Base-by-base conservation (phyloP, 2,329 filamentous ascomycete genomes). In the Ophiostoma tasmaniense region DNA sequence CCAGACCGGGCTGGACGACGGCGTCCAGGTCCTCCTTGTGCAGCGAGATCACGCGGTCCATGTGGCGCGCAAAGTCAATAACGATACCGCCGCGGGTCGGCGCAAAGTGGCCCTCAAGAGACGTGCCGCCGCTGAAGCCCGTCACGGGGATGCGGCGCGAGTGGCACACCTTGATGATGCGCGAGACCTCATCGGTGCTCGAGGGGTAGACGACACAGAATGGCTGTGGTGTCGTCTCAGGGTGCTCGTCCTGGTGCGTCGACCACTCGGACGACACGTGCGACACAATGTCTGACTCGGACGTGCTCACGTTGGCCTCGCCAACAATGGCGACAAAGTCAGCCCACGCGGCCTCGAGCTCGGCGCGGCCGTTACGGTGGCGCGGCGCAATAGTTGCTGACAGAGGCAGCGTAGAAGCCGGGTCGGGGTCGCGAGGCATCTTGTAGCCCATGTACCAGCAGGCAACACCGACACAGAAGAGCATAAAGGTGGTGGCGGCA, bases 111-210 rank as follows among this genome's bases (percentile, higher is more conserved):
- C 93, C 93, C 79, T 97, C 93, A 39, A 97, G 81, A 75, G 90
- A 93, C 8, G 93, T 97, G 42, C 93, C 93, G 61, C 93, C 93
- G 69, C 89, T 92, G 80, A 93, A 96, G 2, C 89, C 90, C 3
- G 91, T 93, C 30, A 97, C 92, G 5, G 93, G 93, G 72, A 97
- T 95, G 69, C 84, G 84, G 55, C 93, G 84, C 75, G 82, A 79
- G 77, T 96, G 91, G 80, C 93, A 97, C 69, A 97, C 81, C 80
- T 94, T 93, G 89, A 96, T 94, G 70, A 97, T 87, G 72, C 84
- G 82, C n/a, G 90, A 90, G 10, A 96, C 92, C 74, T 97, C 89
- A 72, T 93, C 89, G 0, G 93, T 97, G 45, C 84, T 87, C 61
- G 80, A 82, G 0, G 93, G 93, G 76, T 89, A 94, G 55, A 96